phyloP scores from a whole-genome alignment of 2,329 filamentous ascomycete species.

The Juglanconis juglandina region DNA sequence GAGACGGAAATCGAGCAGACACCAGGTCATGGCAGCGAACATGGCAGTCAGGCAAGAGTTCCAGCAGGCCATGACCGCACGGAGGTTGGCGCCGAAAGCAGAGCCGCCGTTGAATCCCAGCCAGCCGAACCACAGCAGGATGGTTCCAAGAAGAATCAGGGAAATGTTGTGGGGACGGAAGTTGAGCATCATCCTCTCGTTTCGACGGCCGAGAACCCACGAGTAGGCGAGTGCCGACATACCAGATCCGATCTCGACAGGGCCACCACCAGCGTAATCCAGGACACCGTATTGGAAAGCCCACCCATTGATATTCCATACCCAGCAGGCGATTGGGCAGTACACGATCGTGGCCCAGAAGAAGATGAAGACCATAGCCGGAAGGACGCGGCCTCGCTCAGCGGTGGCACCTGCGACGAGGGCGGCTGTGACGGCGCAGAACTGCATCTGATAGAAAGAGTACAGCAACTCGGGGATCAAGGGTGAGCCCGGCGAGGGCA shows the following conservation, averaged over 20 bases:
- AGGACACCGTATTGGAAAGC: conserved; percentile 84
- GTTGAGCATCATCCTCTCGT: conserved; percentile 99
- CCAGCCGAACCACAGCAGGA: conserved; percentile 98
- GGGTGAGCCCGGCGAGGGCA: conserved; percentile 83
- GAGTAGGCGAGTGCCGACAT: conserved; percentile 93
- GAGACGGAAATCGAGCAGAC: conserved; percentile 89
- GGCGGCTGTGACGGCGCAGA: conserved; percentile 86
- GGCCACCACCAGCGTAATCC: conserved; percentile 94
- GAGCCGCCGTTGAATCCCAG: conserved; percentile 98
- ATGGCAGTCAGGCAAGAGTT: conserved; percentile 92
- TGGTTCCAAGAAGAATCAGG: conserved; percentile 89
- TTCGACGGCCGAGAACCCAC: conserved; percentile 88
- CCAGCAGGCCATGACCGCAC: conserved; percentile 96
- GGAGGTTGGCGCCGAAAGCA: conserved; percentile 87
- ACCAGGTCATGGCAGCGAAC: conserved; percentile 91
- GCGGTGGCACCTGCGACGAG: conserved; percentile 90
- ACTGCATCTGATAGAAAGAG: conserved; percentile 98
- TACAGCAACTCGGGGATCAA: conserved; percentile 87
- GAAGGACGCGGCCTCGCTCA: conserved; percentile 87
- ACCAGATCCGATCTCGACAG: conserved; percentile 95
- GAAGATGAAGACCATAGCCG: conserved; percentile 93
- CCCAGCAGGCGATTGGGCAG: conserved; percentile 95
- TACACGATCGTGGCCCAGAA: conserved; percentile 97
- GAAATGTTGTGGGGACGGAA: conserved; percentile 99
- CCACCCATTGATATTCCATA: conserved; percentile 94